Base-by-base conservation (phyloP, 2,329 filamentous ascomycete genomes). In the Alternaria incomplexa region DNA sequence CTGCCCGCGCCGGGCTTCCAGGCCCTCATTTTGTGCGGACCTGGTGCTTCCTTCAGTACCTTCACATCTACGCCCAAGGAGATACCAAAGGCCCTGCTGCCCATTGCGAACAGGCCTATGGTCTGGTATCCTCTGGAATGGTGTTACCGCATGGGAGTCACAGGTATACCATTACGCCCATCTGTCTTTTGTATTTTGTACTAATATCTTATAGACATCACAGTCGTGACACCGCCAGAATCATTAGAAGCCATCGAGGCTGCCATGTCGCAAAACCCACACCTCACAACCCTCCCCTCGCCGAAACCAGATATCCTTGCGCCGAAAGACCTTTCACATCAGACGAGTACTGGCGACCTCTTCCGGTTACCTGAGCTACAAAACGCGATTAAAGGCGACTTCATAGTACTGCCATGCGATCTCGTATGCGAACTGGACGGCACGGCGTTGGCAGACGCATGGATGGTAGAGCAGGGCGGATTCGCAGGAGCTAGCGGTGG, bases 361-460 rank as follows among this genome's bases (percentile, higher is more conserved):
- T 87, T 99, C 56, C 89, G 94, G 10, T 85, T 97, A 9, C 91
- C 92, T 1, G 92, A 97, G 77, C 89, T 98, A 47, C 90, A 91
- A 75, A 84, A 85, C n/a, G 85, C 89, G 8, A 88, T 99, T 71
- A 93, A 88, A 57, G 89, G 89, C 12, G 93, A 99, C 80, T 98
- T 99, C 75, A 83, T 97, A 25, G 88, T 98, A 4, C 84, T 99
- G 5, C 95, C 96, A 0, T 99, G 96, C 80, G 96, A 99, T 78
- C 84, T 99, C 7, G 89, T 99, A 43, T 97, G 93, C 77, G 94
- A 97, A 75, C 83, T 98, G 15, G 90, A 91, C 3, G 94, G 93
- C 12, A 91, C 93, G 71, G 88, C 90, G 65, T 85, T 98, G 22
- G 82, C 97, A 3, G 93, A 97, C 79, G 89, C 94, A 63, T 99